Evolutionary conservation across 2,329 filamentous ascomycete species (phyloP), one percentile per base, ranked within the genome.

Genomic region (Raffaelea albimanens): DNA sequence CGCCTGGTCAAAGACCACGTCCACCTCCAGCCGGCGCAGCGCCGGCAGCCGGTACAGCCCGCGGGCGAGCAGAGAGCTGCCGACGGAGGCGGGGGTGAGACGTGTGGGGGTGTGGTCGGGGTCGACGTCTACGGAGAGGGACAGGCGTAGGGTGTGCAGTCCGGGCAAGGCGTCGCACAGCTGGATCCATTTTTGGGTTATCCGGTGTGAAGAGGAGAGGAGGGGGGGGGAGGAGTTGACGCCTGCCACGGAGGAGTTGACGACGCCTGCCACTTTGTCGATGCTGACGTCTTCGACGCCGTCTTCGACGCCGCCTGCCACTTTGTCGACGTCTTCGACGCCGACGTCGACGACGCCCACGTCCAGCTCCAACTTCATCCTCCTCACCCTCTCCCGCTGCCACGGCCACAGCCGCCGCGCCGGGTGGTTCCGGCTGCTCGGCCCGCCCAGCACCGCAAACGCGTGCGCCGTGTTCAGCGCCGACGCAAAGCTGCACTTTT

Each of bases 351-450:
- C 54, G 1, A 58, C 60, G 19, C 66, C 56, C 11, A 71, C 57
- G 46, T 74, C 70, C 2, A 74, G 55, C 49, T 74, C 69, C 1
- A 74, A 55, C 1, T 67, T 57, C 2, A 64, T 62, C 43, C 61
- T 67, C 10, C 70, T 62, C 55, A 74, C 53, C 2, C 54, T 52
- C n/a, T 54, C 54, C 4, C 59, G 57, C 60, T 75, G 71, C 72
- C 72, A 75, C 3, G 59, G 52, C 31, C 48, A 46, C 21, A 70
- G 54, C 2, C 55, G 54, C 2, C 55, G 53, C 14, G 58, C 52
- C 34, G 2, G 22, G 11, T 16, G 40, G n/a, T 5, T 33, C 14
- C 5, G 14, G 31, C 43, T 21, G 29, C 29, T 19, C 29, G 22
- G 19, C 18, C 47, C 23, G 9, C 38, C 43, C 4, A 48, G 44